A percentile compares a stretch with the other conserved stretches of the same genome.
phyloP scores from a whole-genome alignment of 2,329 filamentous ascomycete species.

The Diaporthe sp. region DNA sequence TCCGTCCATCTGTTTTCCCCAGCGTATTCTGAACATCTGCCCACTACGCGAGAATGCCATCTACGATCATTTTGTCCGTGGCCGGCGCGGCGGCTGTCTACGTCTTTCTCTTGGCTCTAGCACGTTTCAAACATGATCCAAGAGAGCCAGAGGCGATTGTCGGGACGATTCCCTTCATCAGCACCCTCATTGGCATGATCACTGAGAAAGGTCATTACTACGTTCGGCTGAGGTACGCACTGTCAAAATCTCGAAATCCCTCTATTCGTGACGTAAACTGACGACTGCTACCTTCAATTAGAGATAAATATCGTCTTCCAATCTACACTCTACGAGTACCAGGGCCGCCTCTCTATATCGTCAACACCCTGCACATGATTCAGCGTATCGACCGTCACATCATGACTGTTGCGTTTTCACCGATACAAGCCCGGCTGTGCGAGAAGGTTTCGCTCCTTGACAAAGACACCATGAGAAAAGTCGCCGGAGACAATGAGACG shows the following conservation, averaged over 20 bases:
- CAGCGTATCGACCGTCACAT: conserved; percentile 14
- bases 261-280: neutral
- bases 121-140: conserved; percentile 21
- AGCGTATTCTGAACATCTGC: neutral
- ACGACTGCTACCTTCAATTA: neutral
- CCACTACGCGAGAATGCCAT: neutral
- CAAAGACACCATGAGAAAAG: conserved; percentile 9
- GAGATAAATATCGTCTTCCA: conserved; percentile 19
- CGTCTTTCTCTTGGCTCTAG: conserved; percentile 9
- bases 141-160: conserved; percentile 12
- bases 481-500: neutral
- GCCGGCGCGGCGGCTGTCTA: conserved; percentile 1
- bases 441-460: neutral
- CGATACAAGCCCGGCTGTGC: conserved; percentile 12
- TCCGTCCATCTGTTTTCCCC: neutral
- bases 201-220: conserved; percentile 6
- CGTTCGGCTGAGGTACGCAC: neutral
- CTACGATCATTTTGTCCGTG: neutral
- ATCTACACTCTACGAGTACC: conserved; percentile 33
- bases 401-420: conserved; percentile 11
- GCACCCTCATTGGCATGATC: neutral
- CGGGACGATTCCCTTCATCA: neutral
- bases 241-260: neutral
- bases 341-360: conserved; percentile 25
- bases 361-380: conserved; percentile 22